These are phyloP conservation scores for Parmelia sp. DNA, from an alignment of 495 filamentous ascomycete species.

Conservation along the genomic window DNA sequence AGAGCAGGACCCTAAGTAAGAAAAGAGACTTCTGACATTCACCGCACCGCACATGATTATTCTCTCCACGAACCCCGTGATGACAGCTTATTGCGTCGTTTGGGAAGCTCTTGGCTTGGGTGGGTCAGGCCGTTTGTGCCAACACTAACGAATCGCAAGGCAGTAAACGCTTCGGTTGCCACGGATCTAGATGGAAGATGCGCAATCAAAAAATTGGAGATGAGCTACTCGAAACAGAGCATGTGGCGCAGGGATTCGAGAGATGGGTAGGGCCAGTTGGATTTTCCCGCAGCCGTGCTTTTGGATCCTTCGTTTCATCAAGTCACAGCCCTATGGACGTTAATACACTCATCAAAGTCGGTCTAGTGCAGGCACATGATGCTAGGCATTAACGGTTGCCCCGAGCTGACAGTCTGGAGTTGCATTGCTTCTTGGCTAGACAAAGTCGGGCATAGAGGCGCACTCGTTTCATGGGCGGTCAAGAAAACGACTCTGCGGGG, in stretches of 20 bases:
- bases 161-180: constrained; percentile 9
- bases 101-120: not conserved
- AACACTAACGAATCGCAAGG: constrained; percentile 12
- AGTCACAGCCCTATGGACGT: constrained; percentile 1
- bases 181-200: constrained; percentile 13
- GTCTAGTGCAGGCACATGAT: not conserved
- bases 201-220: constrained; percentile 2
- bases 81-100: constrained; percentile 7
- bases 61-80: constrained; percentile 18
- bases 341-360: not conserved
- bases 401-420: constrained; percentile 5
- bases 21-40: constrained; percentile 5
- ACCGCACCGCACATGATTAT: constrained; percentile 9
- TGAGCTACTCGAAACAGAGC: constrained; percentile 14
- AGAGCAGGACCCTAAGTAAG: constrained; percentile 3
- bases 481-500: not conserved
- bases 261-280: constrained; percentile 15
- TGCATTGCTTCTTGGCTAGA: not conserved
- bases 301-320: constrained; percentile 5
- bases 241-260: constrained; percentile 16
- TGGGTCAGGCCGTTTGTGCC: constrained; percentile 9
- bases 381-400: constrained; percentile 3
- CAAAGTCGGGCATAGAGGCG: not conserved
- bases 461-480: constrained; percentile 13
- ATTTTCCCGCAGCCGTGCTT: constrained; percentile 13